Percentiles rank a stretch among this genome's conserved stretches.
phyloP scores from a whole-genome alignment of 345 rosid species.

The Camelina hispida region DNA sequence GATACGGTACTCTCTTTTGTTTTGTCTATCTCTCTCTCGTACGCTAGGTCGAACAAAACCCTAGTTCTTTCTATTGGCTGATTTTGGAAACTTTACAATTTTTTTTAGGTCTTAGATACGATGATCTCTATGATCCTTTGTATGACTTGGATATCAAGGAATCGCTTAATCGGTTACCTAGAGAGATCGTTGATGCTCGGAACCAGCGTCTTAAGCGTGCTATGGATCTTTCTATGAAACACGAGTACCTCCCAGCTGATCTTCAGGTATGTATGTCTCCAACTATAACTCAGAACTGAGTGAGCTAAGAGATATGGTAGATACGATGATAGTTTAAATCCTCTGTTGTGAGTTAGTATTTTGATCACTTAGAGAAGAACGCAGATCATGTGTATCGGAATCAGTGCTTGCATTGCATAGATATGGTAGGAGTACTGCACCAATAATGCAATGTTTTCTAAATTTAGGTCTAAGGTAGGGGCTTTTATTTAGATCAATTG shows the following conservation, averaged over 20 bases:
- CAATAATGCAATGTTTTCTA: too few relatives aligned
- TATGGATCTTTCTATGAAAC: slow-evolving; percentile 91
- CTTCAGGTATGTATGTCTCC: slow-evolving; percentile 56
- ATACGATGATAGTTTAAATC: background rate
- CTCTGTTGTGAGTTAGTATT: too few relatives aligned
- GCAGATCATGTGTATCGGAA: too few relatives aligned
- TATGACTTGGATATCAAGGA: slow-evolving; percentile 82
- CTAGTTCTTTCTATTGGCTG: slow-evolving; percentile 10
- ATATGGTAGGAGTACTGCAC: too few relatives aligned
- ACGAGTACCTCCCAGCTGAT: slow-evolving; percentile 66
- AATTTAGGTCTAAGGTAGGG: too few relatives aligned
- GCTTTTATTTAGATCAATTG: too few relatives aligned
- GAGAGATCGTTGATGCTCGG: slow-evolving; percentile 81
- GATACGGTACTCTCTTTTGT: slow-evolving; percentile 53
- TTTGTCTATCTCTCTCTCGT: too few relatives aligned
- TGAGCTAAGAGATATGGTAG: background rate
- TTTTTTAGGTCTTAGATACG: slow-evolving; percentile 69
- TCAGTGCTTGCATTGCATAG: too few relatives aligned
- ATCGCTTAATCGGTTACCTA: slow-evolving; percentile 75
- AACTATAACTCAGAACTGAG: background rate
- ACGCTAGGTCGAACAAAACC: background rate
- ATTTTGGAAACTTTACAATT: background rate
- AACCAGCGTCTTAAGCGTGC: slow-evolving; percentile 89
- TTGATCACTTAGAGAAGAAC: too few relatives aligned
- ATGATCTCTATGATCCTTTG: slow-evolving; percentile 76